Evolutionary conservation across 2,329 filamentous ascomycete species (phyloP), one percentile per base, ranked within the genome.

Genomic region (Fusarium brachygibbosum): DNA sequence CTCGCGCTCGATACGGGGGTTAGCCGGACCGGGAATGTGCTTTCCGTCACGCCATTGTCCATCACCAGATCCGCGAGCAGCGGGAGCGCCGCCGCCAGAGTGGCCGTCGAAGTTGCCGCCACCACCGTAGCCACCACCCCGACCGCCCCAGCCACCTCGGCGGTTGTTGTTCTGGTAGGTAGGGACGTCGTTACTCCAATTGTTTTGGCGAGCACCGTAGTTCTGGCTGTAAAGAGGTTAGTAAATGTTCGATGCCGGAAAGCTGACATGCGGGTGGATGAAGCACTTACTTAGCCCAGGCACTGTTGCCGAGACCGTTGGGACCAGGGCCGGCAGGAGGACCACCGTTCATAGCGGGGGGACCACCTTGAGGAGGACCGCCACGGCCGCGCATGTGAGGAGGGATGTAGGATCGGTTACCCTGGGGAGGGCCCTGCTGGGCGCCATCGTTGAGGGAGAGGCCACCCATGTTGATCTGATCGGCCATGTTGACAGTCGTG

Each of bases 1-100:
- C 79, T 99, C 96, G 75, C 94, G 94, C 88, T 99, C 96, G 46
- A 97, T 73, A 75, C 95, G 94, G 70, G 91, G 87, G 85, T 98
- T 98, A 75, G 91, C 81, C 69, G 94, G 93, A 61, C 96, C 96
- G 64, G 95, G 88, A 75, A 98, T 85, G 85, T 99, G 96, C 87
- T 98, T 97, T 82, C 96, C 96, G 73, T 98, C 95, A 77, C 91
- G 90, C 96, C 96, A 99, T 84, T 93, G 90, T 77, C 96, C 96
- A 78, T 98, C 96, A 76, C 96, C 96, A 79, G 94, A 97, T 76
- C 94, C 94, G 76, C 92, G 90, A 76, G 90, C 86, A 77, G 86
- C 75, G 73, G 85, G 83, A 69, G 83, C 82, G 63, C 85, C 83
- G 66, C 85, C 83, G 77, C 95, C 96, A 79, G 93, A 96, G 76